Base-by-base conservation (phyloP, 2,329 filamentous ascomycete species). In the Colletotrichum acutatum region DNA sequence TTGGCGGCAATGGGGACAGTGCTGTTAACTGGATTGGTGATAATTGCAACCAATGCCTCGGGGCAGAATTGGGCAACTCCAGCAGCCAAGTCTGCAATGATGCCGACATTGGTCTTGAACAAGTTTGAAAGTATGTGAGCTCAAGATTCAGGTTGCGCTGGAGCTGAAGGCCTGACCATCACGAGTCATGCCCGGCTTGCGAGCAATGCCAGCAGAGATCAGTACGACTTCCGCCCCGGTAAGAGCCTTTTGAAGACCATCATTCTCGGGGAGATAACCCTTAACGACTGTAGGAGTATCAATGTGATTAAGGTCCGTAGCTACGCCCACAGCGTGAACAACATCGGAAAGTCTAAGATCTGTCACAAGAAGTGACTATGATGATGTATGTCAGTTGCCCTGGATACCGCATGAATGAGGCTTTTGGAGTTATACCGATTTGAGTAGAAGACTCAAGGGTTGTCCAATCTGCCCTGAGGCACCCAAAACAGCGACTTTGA, bases 141-240 rank as follows among this genome's bases (percentile, higher is more conserved):
- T 8, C 19, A 49, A 49, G 37, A 42, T 6, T 94, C 94, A 82
- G 91, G 90, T 76, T 90, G 92, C 78, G 92, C 92, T 22, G n/a
- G 8, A 5, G 9, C 8, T 53, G n/a, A 53, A 6, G 14, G 4
- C 3, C 57, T 53, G 1, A 56, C 64, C 65, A 46, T 94, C 93
- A 88, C 93, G 91, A 85, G 91, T 94, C 93, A 95, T 94, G 84
- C 93, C 93, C 80, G 93, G 93, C 87, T 94, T 93, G 84, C 93
- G 90, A 78, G 93, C 92, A 79, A 95, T 92, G 88, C 65, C 93
- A 78, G 93, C 93, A 76, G 93, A 92, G 80, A 95, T 94, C 80
- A 94, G 86, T 78, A 95, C 91, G 78, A 94, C 90, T 83, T 94
- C 92, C 76, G 91, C 86, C 79, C 88, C 91, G 81, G 89, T 88